These are phyloP conservation scores for Russula emetica DNA, from an alignment of 768 basidiomycete species.

Conservation along the genomic window DNA sequence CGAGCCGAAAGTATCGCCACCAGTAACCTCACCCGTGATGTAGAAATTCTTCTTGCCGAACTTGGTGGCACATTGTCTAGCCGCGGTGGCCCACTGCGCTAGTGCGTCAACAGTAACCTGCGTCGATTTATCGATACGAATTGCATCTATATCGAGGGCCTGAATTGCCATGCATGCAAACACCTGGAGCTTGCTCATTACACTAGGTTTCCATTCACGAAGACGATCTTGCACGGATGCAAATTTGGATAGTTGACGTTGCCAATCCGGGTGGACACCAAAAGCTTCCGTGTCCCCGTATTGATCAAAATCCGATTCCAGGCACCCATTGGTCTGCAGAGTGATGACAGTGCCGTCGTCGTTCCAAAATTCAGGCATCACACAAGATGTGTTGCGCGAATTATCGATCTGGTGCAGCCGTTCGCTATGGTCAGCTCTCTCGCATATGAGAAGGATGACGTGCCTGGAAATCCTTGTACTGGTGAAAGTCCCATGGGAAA, in stretches of 20 bases:
- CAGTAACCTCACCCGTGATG: slow-evolving; percentile 91
- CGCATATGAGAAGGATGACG: slow-evolving; percentile 27
- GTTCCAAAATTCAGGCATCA: slow-evolving; percentile 74
- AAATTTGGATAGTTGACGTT: slow-evolving; percentile 92
- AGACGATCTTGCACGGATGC: slow-evolving; percentile 96
- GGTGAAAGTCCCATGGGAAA: slow-evolving; percentile 79
- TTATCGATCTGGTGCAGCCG: slow-evolving; percentile 51
- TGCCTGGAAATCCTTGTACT: slow-evolving; percentile 80
- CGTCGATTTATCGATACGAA: slow-evolving; percentile 93
- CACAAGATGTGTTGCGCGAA: slow-evolving; percentile 66
- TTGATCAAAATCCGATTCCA: slow-evolving; percentile 85
- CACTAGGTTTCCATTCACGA: slow-evolving; percentile 81
- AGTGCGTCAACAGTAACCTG: slow-evolving; percentile 84
- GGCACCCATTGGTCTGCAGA: slow-evolving; percentile 63
- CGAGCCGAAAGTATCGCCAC: slow-evolving; percentile 85
- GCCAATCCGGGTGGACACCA: slow-evolving; percentile 92
- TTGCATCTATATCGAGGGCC: slow-evolving; percentile 87
- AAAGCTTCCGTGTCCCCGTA: slow-evolving; percentile 98
- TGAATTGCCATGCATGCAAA: slow-evolving; percentile 86
- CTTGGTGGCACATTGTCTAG: slow-evolving; percentile 65
- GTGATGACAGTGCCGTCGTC: slow-evolving; percentile 65
- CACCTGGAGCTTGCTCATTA: slow-evolving; percentile 69
- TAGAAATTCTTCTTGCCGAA: slow-evolving; percentile 84
- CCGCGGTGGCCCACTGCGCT: slow-evolving; percentile 66
- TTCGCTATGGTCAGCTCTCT: slow-evolving; percentile 11